Base-by-base conservation (phyloP, 2,329 filamentous ascomycete genomes). In the Trichoderma harzianum region DNA sequence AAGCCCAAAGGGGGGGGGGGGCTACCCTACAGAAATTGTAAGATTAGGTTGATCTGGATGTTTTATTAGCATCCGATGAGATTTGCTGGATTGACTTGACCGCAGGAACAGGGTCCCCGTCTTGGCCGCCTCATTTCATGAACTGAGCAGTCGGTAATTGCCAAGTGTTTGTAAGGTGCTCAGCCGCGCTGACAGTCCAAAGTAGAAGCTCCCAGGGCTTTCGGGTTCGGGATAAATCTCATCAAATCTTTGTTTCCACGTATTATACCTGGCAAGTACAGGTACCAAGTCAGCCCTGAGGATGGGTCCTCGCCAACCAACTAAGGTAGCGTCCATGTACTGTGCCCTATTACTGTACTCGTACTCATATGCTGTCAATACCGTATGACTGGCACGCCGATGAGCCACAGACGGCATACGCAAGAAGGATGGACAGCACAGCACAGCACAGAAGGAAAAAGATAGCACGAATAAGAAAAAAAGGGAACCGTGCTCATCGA, bases 221-320 rank as follows among this genome's bases (percentile, higher is more conserved):
- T 64, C 63, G 63, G 63, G 63, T 11, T 21, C 36, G 36, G 36
- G 16, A 39, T 18, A 39, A 66, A 47, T 51, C 36, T 26, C 43
- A 53, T 26, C 28, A 21, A 51, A 51, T 51, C n/a, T n/a, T 16
- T 43, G 24, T 7, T 67, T 53, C 43, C 47, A 58, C 53, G 36
- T 57, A 58, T 18, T 7, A 32, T 43, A 3, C 24, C 10, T 24
- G 16, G 11, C 18, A 68, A 60, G 65, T 68, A 68, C 65, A 34
- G n/a, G 55, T 69, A 69, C 66, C 55, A 69, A 51, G 58, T 64
- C 68, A 70, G 68, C 60, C 68, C 60, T 64, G 68, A 57, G 60
- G 32, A 70, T 43, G 68, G 60, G 39, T 64, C 68, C 68, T 26
- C 47, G 7, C 10, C 34, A 57, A 30, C 32, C 30, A 24, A n/a